These are phyloP conservation scores for Tubosaeta brunneosetosa DNA, from an alignment of 768 basidiomycete genomes.

Conservation along the genomic window DNA sequence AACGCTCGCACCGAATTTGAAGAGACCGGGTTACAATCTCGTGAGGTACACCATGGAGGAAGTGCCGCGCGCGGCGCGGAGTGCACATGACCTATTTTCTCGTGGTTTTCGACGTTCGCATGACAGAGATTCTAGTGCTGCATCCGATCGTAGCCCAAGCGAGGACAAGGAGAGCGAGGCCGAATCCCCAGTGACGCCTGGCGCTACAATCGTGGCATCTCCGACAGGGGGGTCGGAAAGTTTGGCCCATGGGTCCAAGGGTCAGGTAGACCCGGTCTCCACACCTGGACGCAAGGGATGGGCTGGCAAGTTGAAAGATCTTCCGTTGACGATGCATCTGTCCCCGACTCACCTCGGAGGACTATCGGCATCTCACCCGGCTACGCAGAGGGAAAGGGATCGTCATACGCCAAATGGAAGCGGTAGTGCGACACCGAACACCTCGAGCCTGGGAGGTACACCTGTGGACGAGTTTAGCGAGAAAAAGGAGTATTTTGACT, in stretches of 20 bases:
- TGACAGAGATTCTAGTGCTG: conserved; percentile 12
- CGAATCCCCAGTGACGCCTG: conserved; percentile 16
- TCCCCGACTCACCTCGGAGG: conserved; percentile 12
- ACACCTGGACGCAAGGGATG: conserved; percentile 26
- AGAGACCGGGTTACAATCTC: conserved; percentile 61
- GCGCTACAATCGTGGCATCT: conserved; percentile 13
- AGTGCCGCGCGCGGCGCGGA: not conserved
- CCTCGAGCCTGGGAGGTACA: conserved; percentile 14
- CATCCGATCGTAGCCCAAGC: not conserved
- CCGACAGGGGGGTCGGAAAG: conserved; percentile 9
- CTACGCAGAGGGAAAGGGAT: conserved; percentile 6
- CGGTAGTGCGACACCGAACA: conserved; percentile 13
- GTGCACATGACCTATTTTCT: not conserved
- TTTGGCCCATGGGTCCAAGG: not conserved
- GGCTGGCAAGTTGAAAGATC: conserved; percentile 37
- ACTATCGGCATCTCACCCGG: conserved; percentile 10
- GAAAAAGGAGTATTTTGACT: conserved; percentile 29
- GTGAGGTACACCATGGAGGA: conserved; percentile 43
- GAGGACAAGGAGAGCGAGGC: conserved; percentile 8
- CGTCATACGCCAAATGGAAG: conserved; percentile 14
- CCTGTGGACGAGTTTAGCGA: conserved; percentile 19
- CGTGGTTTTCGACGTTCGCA: conserved; percentile 7
- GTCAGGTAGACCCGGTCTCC: not conserved
- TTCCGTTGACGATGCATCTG: conserved; percentile 29
- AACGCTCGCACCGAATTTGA: conserved; percentile 52